Evolutionary conservation across 2,329 filamentous ascomycete species (phyloP), one percentile per base, ranked within the genome.

Genomic region (Claviceps sp.): DNA sequence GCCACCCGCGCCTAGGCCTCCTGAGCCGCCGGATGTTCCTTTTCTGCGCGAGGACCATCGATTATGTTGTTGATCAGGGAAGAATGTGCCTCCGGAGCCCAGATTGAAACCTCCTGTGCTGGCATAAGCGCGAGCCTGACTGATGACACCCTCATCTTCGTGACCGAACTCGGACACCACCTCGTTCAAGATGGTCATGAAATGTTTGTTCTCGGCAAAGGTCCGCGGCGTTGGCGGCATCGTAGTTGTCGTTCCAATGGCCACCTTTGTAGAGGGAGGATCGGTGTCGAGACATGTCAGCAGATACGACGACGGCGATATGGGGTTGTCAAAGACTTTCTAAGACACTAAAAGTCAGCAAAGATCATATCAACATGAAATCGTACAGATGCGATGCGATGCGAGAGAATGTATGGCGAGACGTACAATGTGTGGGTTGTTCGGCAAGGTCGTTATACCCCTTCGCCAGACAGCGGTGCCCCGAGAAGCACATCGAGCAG

Each of bases 221-320:
- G 78, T 75, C 41, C 70, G 66, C 3, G 82, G 79, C 0, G 78
- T 82, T 1, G 81, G 81, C 1, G 81, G 81, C n/a, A 83, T 56
- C 16, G 67, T 59, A 5, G 75, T 77, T 0, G 80, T 77, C 2
- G 73, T 78, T 48, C 82, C 82, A 54, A 86, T 77, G 14, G 80
- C 73, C 19, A 85, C 67, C 30, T 64, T 62, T 5, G 69, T 62
- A 4, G 69, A 75, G 0, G 81, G 81, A 2, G 81, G 80, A 14
- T 71, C 65, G 41, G 74, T 76, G 40, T 78, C 72, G 53, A 85
- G 77, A 56, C 80, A 77, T 43, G 77, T 78, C 34, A 86, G 73
- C 37, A 81, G 67, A 61, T 82, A 72, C 1, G 68, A 67, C 41
- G 70, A 68, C 1, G 73, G 68, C 1, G 70, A 62, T 7, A 69